Conservation (phyloP, 805 yeast genomes). For the Blastobotrys chiropterorum region DNA sequence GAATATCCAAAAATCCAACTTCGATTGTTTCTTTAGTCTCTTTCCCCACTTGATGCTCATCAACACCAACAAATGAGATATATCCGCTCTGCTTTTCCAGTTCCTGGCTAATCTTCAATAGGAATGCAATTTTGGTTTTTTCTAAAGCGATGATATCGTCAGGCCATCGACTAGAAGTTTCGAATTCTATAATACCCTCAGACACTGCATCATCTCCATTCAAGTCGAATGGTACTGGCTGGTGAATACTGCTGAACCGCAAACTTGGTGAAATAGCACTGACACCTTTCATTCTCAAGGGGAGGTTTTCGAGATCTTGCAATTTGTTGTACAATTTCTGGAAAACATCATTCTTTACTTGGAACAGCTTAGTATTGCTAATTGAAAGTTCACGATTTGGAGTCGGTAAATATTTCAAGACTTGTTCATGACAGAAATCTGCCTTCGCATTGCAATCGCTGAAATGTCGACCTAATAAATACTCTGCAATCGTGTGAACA, state of each 20-base stretch:
- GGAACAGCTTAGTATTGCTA: slow-evolving; percentile 18
- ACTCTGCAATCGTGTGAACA: slow-evolving; percentile 56
- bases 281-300: slow-evolving; percentile 65
- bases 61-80: slow-evolving; percentile 56
- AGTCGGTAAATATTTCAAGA: slow-evolving; percentile 10
- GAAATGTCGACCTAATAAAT: slow-evolving; percentile 59
- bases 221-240: slow-evolving; percentile 69
- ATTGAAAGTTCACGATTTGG: slow-evolving; percentile 49
- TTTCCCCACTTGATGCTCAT: slow-evolving; percentile 30
- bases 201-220: slow-evolving; percentile 42
- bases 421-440: slow-evolving; percentile 2
- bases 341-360: slow-evolving; percentile 37
- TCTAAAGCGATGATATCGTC: slow-evolving; percentile 81
- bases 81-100: slow-evolving; percentile 44
- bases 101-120: slow-evolving; percentile 58
- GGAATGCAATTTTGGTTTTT: slow-evolving; percentile 83
- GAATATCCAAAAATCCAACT: slow-evolving; percentile 35
- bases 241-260: slow-evolving; percentile 66
- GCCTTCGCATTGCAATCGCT: slow-evolving; percentile 17
- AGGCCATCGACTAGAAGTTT: slow-evolving; percentile 91
- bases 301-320: slow-evolving; percentile 45
- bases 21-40: slow-evolving; percentile 25
- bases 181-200: slow-evolving; percentile 79
- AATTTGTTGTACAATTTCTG: slow-evolving; percentile 46
- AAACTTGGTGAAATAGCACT: slow-evolving; percentile 69